Evolutionary conservation across 2,329 filamentous ascomycete genomes (phyloP).

Genomic region (Colletotrichum sojae): DNA sequence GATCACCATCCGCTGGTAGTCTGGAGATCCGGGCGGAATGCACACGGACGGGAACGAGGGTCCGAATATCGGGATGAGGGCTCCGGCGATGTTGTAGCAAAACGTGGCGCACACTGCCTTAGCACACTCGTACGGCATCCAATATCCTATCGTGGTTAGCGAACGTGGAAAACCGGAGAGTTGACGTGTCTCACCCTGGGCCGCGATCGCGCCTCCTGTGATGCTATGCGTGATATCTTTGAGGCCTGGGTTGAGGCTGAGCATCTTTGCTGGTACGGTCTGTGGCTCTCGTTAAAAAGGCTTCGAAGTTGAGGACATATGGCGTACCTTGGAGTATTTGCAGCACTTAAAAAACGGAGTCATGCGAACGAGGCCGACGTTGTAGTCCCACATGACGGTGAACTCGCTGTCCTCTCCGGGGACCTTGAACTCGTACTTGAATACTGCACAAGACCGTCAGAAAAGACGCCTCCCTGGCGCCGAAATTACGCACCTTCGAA

Average conservation of each 20-base stretch:
- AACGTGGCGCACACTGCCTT: slow-evolving; percentile 91
- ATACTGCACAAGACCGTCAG: slow-evolving; percentile 67
- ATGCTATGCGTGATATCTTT: slow-evolving; percentile 94
- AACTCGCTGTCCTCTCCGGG: slow-evolving; percentile 77
- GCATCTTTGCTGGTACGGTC: slow-evolving; percentile 91
- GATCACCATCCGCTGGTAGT: slow-evolving; percentile 78
- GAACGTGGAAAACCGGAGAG: no score
- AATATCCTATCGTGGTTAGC: slow-evolving; percentile 77
- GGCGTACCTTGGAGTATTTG: slow-evolving; percentile 82
- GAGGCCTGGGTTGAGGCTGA: slow-evolving; percentile 83
- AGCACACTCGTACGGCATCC: slow-evolving; percentile 93
- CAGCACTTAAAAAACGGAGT: slow-evolving; percentile 95
- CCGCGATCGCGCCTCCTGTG: slow-evolving; percentile 89
- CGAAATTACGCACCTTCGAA: slow-evolving; percentile 79
- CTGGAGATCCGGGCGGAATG: slow-evolving; percentile 72
- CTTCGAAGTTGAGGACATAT: not conserved
- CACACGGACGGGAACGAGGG: slow-evolving; percentile 83
- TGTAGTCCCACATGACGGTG: slow-evolving; percentile 97
- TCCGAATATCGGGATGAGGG: slow-evolving; percentile 92
- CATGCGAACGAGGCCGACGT: slow-evolving; percentile 91
- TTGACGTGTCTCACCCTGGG: slow-evolving; percentile 77
- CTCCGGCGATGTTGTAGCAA: slow-evolving; percentile 86
- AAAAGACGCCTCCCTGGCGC: not conserved
- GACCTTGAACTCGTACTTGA: slow-evolving; percentile 85
- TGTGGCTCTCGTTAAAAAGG: slow-evolving; percentile 54